phyloP scores from a whole-genome alignment of 306 rosid species.

The Casuarina cunninghamiana region DNA sequence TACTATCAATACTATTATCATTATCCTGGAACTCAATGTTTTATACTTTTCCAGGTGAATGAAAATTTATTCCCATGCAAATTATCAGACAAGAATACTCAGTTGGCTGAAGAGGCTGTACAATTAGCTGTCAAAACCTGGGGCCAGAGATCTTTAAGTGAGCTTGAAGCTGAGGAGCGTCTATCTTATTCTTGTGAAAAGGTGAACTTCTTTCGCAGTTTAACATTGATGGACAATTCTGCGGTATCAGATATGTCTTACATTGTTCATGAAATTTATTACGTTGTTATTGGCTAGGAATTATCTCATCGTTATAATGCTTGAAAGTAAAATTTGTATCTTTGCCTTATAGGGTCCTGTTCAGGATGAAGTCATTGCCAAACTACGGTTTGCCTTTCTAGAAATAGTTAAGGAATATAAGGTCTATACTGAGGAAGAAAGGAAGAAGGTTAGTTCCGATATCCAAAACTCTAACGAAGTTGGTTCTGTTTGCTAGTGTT shows the following conservation, averaged over 20 bases:
- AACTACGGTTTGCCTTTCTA: constrained; percentile 72
- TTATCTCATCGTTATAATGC: constrained; percentile 8
- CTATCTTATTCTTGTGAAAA: constrained; percentile 93
- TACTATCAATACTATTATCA: constrained; percentile 2
- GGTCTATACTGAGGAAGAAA: constrained; percentile 85
- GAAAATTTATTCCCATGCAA: constrained; percentile 88
- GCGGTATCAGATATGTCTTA: not conserved
- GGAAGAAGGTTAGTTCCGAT: constrained; percentile 61
- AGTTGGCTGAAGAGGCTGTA: constrained; percentile 74
- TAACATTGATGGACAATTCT: not conserved
- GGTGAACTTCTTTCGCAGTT: constrained; percentile 39
- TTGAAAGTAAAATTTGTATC: constrained; percentile 12
- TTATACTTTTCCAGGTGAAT: constrained; percentile 57
- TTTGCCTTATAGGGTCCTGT: constrained; percentile 75
- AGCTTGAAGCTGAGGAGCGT: constrained; percentile 97
- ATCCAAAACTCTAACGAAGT: constrained; percentile 17
- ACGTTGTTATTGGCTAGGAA: constrained; percentile 18
- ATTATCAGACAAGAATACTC: constrained; percentile 59
- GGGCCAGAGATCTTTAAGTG: constrained; percentile 86
- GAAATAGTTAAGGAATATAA: constrained; percentile 82
- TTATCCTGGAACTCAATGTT: constrained; percentile 29
- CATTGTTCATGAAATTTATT: not conserved
- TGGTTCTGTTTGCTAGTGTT: constrained; percentile 21
- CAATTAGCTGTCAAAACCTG: constrained; percentile 81
- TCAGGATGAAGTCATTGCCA: constrained; percentile 79